phyloP scores from a whole-genome alignment of 208 protist genomes.

The Acanthamoeba castellanii region DNA sequence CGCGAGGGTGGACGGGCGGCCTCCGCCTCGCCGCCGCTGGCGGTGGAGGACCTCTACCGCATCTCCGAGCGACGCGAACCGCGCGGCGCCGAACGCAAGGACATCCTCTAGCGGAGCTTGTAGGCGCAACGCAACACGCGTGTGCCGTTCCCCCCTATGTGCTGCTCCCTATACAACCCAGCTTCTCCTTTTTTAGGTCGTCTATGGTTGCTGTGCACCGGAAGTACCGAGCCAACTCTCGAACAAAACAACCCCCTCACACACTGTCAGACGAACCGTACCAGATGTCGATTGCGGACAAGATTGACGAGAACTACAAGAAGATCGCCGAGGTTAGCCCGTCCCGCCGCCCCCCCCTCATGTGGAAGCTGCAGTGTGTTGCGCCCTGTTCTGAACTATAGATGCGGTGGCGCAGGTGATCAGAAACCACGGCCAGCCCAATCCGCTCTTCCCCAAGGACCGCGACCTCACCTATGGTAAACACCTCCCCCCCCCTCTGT shows the following conservation, averaged over 20 bases:
- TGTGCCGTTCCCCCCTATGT: no score
- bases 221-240: no score
- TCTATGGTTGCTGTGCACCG: no score
- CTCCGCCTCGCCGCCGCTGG: no score
- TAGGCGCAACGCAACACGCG: no score
- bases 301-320: slow-evolving; percentile 39
- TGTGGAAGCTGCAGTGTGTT: neutral
- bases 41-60: slow-evolving; percentile 24
- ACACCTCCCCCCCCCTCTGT: no score
- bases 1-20: neutral
- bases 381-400: neutral
- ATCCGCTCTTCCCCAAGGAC: slow-evolving; percentile 46
- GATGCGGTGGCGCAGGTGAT: neutral
- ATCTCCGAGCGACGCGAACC: neutral
- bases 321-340: neutral
- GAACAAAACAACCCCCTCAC: no score
- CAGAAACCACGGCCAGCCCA: slow-evolving; percentile 12
- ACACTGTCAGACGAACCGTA: neutral
- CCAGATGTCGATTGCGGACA: neutral
- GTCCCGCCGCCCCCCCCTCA: no score
- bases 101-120: neutral
- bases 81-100: neutral
- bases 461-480: slow-evolving; percentile 17
- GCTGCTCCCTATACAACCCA: no score
- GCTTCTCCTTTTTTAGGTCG: no score